Conservation (phyloP, 2,329 filamentous ascomycete genomes). For the Alternaria gansuensis region DNA sequence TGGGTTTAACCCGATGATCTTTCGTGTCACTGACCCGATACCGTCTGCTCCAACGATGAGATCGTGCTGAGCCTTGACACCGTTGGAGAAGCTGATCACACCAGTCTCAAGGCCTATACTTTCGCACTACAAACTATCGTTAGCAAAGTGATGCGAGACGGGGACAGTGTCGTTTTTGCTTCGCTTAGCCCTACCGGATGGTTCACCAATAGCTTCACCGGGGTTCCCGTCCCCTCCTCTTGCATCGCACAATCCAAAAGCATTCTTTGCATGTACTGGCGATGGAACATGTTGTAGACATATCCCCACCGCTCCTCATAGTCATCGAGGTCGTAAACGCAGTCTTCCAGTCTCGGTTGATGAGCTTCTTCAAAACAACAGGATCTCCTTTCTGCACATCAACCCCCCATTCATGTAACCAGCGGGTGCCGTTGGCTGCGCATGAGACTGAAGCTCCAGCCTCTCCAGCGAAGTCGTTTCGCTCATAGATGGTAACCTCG, state of each 20-base stretch:
- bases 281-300: conserved; percentile 72
- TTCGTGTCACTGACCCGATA: conserved; percentile 71
- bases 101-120: conserved; percentile 63
- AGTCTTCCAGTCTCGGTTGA: conserved; percentile 75
- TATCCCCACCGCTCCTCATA: conserved; percentile 73
- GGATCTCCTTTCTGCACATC: conserved; percentile 71
- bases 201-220: conserved; percentile 65
- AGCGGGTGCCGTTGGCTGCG: conserved; percentile 74
- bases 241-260: conserved; percentile 67
- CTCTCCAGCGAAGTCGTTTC: conserved; percentile 71
- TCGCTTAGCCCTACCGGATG: conserved; percentile 51
- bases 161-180: neutral
- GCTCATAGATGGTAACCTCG: conserved; percentile 70
- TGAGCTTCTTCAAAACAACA: conserved; percentile 71
- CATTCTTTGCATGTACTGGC: conserved; percentile 74
- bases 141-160: neutral
- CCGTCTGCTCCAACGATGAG: conserved; percentile 72
- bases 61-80: conserved; percentile 62
- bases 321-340: conserved; percentile 69
- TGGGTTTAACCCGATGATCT: conserved; percentile 69
- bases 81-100: conserved; percentile 56
- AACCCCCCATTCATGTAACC: conserved; percentile 74
- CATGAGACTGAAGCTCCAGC: conserved; percentile 64
- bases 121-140: conserved; percentile 51
- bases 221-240: conserved; percentile 62